Base-by-base conservation (phyloP, 495 filamentous ascomycete species). In the Aspergillus egyptiacus region DNA sequence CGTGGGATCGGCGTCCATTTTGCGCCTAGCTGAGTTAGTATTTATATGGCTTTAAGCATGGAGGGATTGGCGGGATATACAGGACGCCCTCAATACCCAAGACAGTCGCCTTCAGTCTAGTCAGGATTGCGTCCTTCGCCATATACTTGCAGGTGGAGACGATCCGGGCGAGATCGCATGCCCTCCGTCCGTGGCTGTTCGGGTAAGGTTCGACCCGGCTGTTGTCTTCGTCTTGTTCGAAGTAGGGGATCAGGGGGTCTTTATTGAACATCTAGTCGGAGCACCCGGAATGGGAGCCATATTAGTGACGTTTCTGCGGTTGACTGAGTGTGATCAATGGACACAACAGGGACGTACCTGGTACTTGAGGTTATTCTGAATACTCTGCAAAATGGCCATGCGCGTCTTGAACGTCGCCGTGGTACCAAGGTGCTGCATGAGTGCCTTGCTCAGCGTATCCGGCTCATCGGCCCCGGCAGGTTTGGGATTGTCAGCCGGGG, bases 391-490 rank as follows among this genome's bases (percentile, higher is more conserved):
- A 15, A 49, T 3, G n/a, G 24, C 46, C 46, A 40, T 40, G 9
- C 24, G 24, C 13, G 19, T 11, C 11, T 40, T 10, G 33, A 17
- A 13, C 7, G 33, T 49, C 11, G 22, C 34, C 3, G n/a, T n/a
- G 6, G 46, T 49, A 6, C 34, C 46, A 18, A 41, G 20, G 9
- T 49, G 6, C 46, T 49, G 46, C 35, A 49, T 23, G 22, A 49
- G 22, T 3, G 46, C 20, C 19, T 38, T 23, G 5, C 17, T 40
- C 14, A 31, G 27, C 5, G 17, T 36, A 5, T 35, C 17, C 11
- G 44, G 44, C 5, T 8, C 14, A 9, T 22, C 11, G 8, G 46
- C 46, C 11, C 17, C n/a, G 3, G 19, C 15, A 13, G 46, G 46
- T 9, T 10, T 13, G 22, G 35, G 20, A 15, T 35, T 30, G 6